These are phyloP conservation scores for Manihot esculenta DNA, from an alignment of 441 rosid species.

Conservation along the genomic window DNA sequence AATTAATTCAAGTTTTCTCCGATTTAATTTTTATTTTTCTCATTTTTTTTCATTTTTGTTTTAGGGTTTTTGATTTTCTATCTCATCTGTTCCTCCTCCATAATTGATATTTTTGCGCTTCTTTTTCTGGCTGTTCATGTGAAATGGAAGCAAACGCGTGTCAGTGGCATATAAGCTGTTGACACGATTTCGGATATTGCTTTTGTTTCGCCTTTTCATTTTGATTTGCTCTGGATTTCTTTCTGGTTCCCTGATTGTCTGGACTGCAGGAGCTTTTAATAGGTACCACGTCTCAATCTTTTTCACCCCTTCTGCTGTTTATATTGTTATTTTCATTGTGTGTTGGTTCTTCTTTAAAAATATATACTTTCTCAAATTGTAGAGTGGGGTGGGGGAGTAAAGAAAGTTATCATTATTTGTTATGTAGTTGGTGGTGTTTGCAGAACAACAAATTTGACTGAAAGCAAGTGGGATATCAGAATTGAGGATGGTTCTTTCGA, in stretches of 20 bases:
- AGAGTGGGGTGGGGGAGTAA: neutral
- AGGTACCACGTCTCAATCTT: conserved; percentile 9
- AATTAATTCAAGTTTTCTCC: neutral
- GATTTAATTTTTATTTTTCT: neutral
- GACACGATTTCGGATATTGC: neutral
- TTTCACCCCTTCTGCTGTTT: neutral
- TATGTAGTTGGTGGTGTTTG: neutral
- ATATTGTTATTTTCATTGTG: neutral
- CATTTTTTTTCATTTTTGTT: neutral
- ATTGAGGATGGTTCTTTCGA: neutral
- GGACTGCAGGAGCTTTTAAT: neutral
- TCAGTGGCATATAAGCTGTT: conserved; percentile 13
- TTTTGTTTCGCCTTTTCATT: neutral
- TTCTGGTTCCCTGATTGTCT: neutral
- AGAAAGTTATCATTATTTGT: neutral
- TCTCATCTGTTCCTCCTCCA: neutral
- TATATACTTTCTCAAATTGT: neutral
- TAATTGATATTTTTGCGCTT: neutral
- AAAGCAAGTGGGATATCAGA: neutral
- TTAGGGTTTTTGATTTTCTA: neutral
- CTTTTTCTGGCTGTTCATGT: conserved; percentile 7
- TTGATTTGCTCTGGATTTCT: neutral
- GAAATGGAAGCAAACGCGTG: conserved; percentile 19
- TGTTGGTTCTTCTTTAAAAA: neutral
- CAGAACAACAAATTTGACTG: neutral